Conservation (phyloP, 2,329 filamentous ascomycete genomes). For the Fusarium circinatum region DNA sequence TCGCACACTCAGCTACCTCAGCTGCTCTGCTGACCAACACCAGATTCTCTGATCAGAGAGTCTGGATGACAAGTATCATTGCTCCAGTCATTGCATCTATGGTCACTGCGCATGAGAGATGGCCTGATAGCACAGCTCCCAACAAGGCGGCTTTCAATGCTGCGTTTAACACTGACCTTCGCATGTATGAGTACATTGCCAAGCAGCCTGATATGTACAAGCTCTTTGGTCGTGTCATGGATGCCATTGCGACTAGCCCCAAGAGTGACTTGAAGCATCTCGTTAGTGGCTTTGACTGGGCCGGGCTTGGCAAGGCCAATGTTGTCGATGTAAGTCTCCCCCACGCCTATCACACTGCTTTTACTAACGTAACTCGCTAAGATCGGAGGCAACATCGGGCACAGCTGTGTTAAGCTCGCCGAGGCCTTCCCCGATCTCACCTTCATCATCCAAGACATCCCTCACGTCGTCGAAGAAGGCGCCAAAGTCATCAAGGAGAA, state of each 20-base stretch:
- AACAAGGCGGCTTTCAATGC: background rate
- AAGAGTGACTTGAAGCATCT: slow-evolving; percentile 1
- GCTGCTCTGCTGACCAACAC: background rate
- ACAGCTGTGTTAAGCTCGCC: background rate
- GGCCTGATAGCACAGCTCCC: background rate
- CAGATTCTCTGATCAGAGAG: background rate
- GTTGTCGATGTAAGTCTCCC: background rate
- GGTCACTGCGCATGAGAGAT: background rate
- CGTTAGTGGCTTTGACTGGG: background rate
- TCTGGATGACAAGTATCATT: background rate
- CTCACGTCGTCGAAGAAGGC: background rate
- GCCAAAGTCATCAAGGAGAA: background rate
- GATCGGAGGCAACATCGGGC: background rate
- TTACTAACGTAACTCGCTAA: fast-evolving
- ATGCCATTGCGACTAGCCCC: background rate
- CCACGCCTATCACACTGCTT: fast-evolving
- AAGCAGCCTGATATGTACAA: background rate
- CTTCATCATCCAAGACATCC: background rate
- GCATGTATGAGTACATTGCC: background rate
- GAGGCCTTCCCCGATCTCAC: background rate
- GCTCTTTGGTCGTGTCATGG: background rate
- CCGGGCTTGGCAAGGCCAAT: background rate
- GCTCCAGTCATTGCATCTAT: background rate
- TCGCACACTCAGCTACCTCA: background rate
- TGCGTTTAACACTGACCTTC: background rate